Conservation (phyloP, 176 grass and related monocot genomes). For the Ensete ventricosum region DNA sequence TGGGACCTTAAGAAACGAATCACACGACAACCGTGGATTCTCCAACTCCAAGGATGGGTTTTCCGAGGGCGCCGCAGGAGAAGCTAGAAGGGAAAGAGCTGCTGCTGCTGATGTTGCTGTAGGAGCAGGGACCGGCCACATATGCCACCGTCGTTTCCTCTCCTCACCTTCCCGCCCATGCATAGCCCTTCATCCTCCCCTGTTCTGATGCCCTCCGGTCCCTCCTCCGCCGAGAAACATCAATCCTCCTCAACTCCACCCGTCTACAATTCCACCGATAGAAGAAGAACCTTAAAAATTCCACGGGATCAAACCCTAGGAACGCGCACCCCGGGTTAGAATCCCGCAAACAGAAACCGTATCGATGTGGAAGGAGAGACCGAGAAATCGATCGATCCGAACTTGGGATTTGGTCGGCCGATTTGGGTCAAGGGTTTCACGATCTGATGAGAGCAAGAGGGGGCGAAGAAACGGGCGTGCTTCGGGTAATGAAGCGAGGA, state of each 20-base stretch:
- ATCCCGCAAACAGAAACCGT: too few species aligned
- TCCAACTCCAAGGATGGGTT: conserved; percentile 9
- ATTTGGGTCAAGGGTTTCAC: conserved; percentile 28
- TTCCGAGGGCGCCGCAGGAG: not conserved
- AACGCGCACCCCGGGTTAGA: too few species aligned
- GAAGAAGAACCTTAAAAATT: too few species aligned
- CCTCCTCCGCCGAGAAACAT: conserved; percentile 55
- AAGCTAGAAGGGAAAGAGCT: conserved; percentile 21
- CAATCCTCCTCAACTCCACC: conserved; percentile 22
- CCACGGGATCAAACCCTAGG: conserved; percentile 19
- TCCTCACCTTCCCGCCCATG: conserved; percentile 63
- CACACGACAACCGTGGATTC: conserved; percentile 29
- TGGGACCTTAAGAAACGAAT: conserved; percentile 75
- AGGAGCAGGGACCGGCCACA: conserved; percentile 60
- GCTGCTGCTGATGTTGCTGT: conserved; percentile 23
- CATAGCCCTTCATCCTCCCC: conserved; percentile 83
- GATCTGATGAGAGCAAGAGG: conserved; percentile 27
- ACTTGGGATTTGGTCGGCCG: not conserved
- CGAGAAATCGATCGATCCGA: conserved; percentile 13
- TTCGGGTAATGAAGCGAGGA: not conserved
- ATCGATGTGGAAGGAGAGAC: not conserved
- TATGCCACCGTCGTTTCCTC: conserved; percentile 54
- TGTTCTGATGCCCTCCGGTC: conserved; percentile 14
- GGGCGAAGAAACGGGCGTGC: conserved; percentile 7
- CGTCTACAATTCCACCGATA: not conserved